phyloP scores from a whole-genome alignment of 805 yeast genomes.

The Debaryomyces maramus region DNA sequence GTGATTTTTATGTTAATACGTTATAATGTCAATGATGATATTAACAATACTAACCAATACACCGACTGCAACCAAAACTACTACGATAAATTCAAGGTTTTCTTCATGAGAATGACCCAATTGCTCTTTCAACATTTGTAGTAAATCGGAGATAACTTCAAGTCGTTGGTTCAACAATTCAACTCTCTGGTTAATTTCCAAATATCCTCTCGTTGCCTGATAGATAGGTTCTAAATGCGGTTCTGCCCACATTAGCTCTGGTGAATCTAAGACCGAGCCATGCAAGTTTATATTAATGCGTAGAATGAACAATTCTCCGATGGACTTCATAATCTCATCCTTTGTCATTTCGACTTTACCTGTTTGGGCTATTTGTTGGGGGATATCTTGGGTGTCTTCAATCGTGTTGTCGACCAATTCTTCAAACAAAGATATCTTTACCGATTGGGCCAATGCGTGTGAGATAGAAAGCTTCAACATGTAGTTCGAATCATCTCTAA shows the following conservation, averaged over 20 bases:
- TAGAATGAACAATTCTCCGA: slow-evolving; percentile 91
- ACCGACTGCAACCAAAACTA: slow-evolving; percentile 87
- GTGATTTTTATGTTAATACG: too few species aligned
- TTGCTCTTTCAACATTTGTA: slow-evolving; percentile 96
- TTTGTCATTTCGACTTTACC: slow-evolving; percentile 95
- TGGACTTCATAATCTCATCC: slow-evolving; percentile 94
- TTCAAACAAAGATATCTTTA: slow-evolving; percentile 91
- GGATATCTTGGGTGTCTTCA: slow-evolving; percentile 95
- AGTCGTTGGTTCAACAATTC: slow-evolving; percentile 84
- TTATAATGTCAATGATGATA: slow-evolving; percentile 59
- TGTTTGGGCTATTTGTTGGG: slow-evolving; percentile 89
- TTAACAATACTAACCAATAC: slow-evolving; percentile 85
- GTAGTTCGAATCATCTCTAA: slow-evolving; percentile 85
- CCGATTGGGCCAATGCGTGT: slow-evolving; percentile 94
- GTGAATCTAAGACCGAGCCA: slow-evolving; percentile 90
- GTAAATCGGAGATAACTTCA: slow-evolving; percentile 88
- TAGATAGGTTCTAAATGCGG: slow-evolving; percentile 97
- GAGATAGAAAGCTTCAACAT: slow-evolving; percentile 91
- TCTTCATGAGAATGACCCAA: slow-evolving; percentile 92
- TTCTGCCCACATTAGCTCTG: slow-evolving; percentile 98
- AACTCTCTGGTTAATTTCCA: slow-evolving; percentile 93
- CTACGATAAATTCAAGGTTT: slow-evolving; percentile 86
- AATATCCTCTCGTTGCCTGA: slow-evolving; percentile 93
- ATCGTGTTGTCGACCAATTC: slow-evolving; percentile 95
- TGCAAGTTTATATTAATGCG: slow-evolving; percentile 79